Percentiles rank a stretch among this genome's conserved stretches.
Evolutionary conservation across 805 yeast species (phyloP).

Genomic region (Wickerhamomyces queroliae): DNA sequence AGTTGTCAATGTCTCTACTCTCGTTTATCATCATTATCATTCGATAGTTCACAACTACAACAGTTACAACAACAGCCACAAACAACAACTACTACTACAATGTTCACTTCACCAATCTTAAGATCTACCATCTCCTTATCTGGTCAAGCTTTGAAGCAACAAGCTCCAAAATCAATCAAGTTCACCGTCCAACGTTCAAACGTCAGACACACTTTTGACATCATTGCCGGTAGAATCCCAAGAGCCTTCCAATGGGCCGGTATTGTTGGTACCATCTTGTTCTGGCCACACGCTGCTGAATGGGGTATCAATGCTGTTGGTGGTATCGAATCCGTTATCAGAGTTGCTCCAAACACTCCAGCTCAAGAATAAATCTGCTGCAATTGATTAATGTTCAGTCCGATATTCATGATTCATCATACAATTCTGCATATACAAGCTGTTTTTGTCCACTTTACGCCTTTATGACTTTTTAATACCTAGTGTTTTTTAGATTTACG

Average conservation of each 20-base stretch:
- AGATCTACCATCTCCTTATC: constrained; percentile 21
- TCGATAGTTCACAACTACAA: background rate
- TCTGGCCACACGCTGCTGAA: constrained; percentile 17
- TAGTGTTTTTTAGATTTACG: background rate
- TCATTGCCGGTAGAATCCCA: constrained; percentile 11
- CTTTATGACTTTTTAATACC: background rate
- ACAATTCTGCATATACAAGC: background rate
- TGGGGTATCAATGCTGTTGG: background rate
- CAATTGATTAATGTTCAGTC: background rate
- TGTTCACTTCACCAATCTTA: constrained; percentile 20
- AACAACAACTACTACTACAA: constrained; percentile 7
- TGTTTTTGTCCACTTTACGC: background rate
- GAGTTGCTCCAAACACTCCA: background rate
- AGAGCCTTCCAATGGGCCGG: constrained; percentile 18
- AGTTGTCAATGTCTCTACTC: background rate
- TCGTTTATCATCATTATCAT: background rate
- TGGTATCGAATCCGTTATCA: background rate
- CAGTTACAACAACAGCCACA: background rate
- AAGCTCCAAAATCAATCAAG: constrained; percentile 16
- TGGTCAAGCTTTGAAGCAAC: constrained; percentile 13
- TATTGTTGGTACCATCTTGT: constrained; percentile 11
- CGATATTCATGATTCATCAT: background rate
- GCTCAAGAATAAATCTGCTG: background rate
- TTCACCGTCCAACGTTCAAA: constrained; percentile 14
- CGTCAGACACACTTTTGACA: constrained; percentile 1